Base-by-base conservation (phyloP, 2,329 filamentous ascomycete genomes). In the Thelonectria blattea region DNA sequence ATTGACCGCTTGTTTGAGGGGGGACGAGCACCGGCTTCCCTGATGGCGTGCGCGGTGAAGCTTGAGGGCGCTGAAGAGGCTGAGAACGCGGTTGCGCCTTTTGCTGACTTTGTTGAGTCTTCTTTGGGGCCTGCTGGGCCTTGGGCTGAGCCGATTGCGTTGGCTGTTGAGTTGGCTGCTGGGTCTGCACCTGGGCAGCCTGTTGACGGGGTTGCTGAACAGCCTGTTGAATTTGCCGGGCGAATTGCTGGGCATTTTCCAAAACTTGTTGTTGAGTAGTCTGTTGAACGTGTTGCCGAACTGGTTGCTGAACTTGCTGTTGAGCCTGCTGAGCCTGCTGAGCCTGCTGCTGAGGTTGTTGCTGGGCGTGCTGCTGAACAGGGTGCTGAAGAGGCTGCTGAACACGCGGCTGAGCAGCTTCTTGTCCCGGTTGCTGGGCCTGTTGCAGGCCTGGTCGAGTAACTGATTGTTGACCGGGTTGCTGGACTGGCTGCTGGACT, bases 1-100 rank as follows among this genome's bases (percentile, higher is more conserved):
- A 63, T 34, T 80, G 76, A 2, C 73, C 72, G 30, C 73, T 62
- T 51, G 70, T 63, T 53, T 79, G 79, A 46, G 77, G 74, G 18
- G 73, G 73, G 18, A 72, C 72, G 43, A 75, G 67, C 5, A 73
- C 71, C 34, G 72, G 71, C 18, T 75, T 76, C 39, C 63, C 62
- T 18, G 69, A 42, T 18, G 66, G 46, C 12, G 68, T 63, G 8
- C 72, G 69, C 15, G 66, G 62, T 49, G 70, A 69, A 50, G 56
- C 65, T 14, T 67, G 67, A 27, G 61, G 60, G 32, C 64, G 58
- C 52, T 68, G 60, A 43, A 66, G 61, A 24, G 64, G 63, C 5
- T 65, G 60, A 50, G 66, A 61, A 9, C 60, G 47, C 42, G 65
- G 52, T 11, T 62, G 64, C 3, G 67, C 64, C 15, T 65, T 68